Base-by-base conservation (phyloP, 306 rosid species). In the Fragaria vesca region DNA sequence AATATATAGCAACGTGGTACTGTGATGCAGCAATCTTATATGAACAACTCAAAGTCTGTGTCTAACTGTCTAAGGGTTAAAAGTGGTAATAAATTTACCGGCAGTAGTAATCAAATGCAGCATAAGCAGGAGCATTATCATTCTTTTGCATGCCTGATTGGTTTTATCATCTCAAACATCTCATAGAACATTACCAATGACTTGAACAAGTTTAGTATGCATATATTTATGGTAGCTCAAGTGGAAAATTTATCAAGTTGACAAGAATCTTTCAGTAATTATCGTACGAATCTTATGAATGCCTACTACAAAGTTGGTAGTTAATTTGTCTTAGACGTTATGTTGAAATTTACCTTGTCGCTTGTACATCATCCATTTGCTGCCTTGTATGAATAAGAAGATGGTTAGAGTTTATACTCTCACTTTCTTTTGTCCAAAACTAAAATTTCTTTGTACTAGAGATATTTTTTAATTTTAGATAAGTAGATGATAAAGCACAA, bases 1-100 rank as follows among this genome's bases (percentile, higher is more conserved):
- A 58, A 24, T 46, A 46, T 52, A 55, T 68, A 79, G 57, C 32
- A 62, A 42, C 68, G 42, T 62, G 73, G 55, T 82, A 68, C 34
- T 42, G 58, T 72, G 51, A 63, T 77, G 70, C 72, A 55, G 62
- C 57, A 66, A 63, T 61, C 32, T 16, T 63, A 24, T 16, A 20
- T 60, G 48, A 57, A 15, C 55, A 12, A 10, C 40, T 34, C 36
- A 58, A 78, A 62, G 51, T 12, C 9, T 17, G 15, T 50, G 28
- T 8, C 50, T 42, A 16, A 4, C 40, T 50, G 28, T 8, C 50
- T 42, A 16, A 4, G 48, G 65, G 40, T 51, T 6, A 50, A 63
- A 45, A 30, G 69, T 60, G 7, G 32, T 58, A 43, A 12, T 28
- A n/a, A 42, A 9, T 24, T 16, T 40, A 58, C 4, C 0, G 5